Conservation (phyloP, 257 asterid genomes). For the Prunella vulgaris region DNA sequence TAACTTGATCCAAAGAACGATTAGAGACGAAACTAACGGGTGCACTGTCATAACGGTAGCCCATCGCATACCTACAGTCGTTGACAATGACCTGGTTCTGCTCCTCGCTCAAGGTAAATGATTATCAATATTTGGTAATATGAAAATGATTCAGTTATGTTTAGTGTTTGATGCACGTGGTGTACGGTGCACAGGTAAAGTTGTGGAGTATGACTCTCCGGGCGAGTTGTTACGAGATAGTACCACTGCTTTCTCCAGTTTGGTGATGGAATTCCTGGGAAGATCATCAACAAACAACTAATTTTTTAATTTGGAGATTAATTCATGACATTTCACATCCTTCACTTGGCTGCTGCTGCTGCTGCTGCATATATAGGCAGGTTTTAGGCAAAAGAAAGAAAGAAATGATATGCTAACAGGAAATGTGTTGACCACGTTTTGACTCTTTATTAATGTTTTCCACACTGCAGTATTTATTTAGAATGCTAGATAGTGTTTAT, state of each 20-base stretch:
- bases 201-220: slow-evolving; percentile 68
- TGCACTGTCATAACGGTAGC: slow-evolving; percentile 86
- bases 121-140: not conserved
- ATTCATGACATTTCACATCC: not conserved
- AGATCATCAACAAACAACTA: slow-evolving; percentile 40
- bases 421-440: too few relatives aligned
- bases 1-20: slow-evolving; percentile 63
- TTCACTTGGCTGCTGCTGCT: too few relatives aligned
- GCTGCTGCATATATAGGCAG: not conserved
- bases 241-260: slow-evolving; percentile 60
- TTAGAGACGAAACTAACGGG: slow-evolving; percentile 59
- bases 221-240: slow-evolving; percentile 41
- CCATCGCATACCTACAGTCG: slow-evolving; percentile 80
- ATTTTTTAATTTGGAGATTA: not conserved
- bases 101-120: slow-evolving; percentile 73
- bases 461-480: too few relatives aligned
- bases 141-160: not conserved
- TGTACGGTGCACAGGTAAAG: slow-evolving; percentile 39
- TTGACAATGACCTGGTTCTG: slow-evolving; percentile 73
- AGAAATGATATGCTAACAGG: too few relatives aligned
- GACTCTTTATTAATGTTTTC: too few relatives aligned
- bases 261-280: slow-evolving; percentile 63
- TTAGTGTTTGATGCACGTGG: not conserved
- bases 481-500: too few relatives aligned
- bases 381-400: too few relatives aligned